These are phyloP conservation scores for Glebionis coronaria DNA, from an alignment of 129 eudicot genomes.

Conservation along the genomic window DNA sequence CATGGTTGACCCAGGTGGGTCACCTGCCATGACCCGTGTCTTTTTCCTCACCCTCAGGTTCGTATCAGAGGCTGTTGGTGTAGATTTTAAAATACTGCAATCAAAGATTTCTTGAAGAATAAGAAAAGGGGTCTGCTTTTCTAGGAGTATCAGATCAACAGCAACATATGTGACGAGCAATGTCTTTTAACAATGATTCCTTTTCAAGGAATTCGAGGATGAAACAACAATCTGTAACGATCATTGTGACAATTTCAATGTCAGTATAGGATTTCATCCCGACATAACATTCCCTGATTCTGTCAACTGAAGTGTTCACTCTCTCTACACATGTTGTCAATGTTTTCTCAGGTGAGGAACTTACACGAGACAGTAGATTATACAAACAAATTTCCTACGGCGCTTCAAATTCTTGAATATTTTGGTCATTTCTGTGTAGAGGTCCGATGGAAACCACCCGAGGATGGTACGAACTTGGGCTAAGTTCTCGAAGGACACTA, in stretches of 20 bases:
- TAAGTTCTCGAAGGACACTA: conserved; percentile 1
- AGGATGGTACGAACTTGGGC: conserved; percentile 6
- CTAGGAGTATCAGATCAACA: background rate
- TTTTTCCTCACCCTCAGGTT: too few species aligned
- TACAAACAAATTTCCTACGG: background rate
- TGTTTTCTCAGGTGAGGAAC: background rate
- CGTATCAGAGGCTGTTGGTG: background rate
- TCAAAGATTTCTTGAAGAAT: background rate
- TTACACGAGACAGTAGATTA: background rate
- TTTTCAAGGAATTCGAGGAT: background rate
- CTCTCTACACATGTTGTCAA: conserved; percentile 2
- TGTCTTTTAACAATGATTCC: background rate
- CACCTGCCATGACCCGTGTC: too few species aligned
- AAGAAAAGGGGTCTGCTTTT: background rate
- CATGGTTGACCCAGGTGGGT: too few species aligned
- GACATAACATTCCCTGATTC: background rate
- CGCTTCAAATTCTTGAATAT: background rate
- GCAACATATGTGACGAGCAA: background rate
- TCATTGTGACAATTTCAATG: background rate
- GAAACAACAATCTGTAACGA: background rate
- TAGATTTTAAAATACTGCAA: background rate
- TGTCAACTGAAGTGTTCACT: background rate
- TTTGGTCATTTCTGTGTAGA: background rate
- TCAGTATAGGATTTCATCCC: background rate
- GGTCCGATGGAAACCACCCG: conserved; percentile 19